These are phyloP conservation scores for Rhodomyrtus tomentosa DNA, from an alignment of 345 rosid species.

Conservation along the genomic window DNA sequence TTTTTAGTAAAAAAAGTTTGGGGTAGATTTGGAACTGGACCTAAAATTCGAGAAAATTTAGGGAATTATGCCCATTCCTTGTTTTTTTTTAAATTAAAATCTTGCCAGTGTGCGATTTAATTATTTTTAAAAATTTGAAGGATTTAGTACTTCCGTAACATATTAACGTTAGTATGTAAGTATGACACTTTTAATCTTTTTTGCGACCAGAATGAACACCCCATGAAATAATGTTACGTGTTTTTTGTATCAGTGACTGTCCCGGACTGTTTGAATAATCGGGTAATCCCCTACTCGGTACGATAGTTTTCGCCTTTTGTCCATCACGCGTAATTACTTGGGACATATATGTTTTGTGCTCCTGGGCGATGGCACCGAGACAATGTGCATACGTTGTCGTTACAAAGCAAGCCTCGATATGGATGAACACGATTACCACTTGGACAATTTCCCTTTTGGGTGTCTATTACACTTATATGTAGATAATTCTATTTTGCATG, in stretches of 20 bases:
- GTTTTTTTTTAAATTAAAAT: background rate
- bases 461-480: background rate
- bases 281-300: background rate
- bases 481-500: background rate
- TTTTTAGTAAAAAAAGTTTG: too few species aligned
- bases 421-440: background rate
- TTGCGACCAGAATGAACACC: background rate
- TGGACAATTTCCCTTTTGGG: background rate
- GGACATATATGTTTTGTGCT: background rate
- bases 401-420: fast-evolving
- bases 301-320: background rate
- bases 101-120: background rate
- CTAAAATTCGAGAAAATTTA: too few species aligned
- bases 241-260: background rate
- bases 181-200: background rate
- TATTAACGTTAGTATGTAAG: background rate
- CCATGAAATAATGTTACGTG: background rate
- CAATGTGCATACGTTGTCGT: background rate
- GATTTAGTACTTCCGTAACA: background rate
- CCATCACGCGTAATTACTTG: background rate
- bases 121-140: background rate
- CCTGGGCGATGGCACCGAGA: background rate
- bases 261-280: background rate
- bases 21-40: too few species aligned
- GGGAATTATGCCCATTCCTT: background rate